A percentile compares a stretch with the other conserved stretches of the same genome.
Evolutionary conservation across 257 asterid genomes (phyloP).

Genomic region (Anisodus acutangulus): DNA sequence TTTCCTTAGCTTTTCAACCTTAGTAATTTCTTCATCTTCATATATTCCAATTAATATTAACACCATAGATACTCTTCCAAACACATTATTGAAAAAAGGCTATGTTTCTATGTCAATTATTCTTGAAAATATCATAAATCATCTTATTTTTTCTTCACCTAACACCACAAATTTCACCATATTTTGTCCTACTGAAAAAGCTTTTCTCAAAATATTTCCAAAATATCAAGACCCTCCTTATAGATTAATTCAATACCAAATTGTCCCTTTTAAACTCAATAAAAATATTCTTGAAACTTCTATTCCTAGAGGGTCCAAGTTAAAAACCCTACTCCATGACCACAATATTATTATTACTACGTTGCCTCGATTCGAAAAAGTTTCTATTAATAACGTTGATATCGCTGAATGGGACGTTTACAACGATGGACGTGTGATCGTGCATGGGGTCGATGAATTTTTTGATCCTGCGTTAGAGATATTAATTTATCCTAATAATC

Average conservation of each 20-base stretch:
- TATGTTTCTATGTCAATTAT: constrained; percentile 22
- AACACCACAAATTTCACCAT: neutral
- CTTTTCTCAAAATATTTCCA: neutral
- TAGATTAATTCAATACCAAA: constrained; percentile 20
- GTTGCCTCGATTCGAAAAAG: neutral
- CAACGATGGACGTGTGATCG: neutral
- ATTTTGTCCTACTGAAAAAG: constrained; percentile 18
- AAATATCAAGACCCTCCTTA: constrained; percentile 6
- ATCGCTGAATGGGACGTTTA: constrained; percentile 1
- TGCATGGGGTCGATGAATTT: neutral
- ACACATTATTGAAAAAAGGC: neutral
- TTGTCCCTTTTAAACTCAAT: neutral
- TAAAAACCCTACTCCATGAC: neutral
- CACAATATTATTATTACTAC: neutral
- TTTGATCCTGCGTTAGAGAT: neutral
- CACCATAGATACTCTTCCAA: neutral
- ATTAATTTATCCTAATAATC: neutral
- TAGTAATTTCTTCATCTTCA: neutral
- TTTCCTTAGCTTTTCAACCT: neutral
- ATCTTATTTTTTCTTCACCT: neutral
- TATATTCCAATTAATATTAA: neutral
- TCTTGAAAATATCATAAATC: neutral
- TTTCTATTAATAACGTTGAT: constrained; percentile 19
- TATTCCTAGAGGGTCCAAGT: neutral
- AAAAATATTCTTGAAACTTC: neutral